These are phyloP conservation scores for Lachancea waltii DNA, from an alignment of 805 yeast genomes.

Conservation along the genomic window DNA sequence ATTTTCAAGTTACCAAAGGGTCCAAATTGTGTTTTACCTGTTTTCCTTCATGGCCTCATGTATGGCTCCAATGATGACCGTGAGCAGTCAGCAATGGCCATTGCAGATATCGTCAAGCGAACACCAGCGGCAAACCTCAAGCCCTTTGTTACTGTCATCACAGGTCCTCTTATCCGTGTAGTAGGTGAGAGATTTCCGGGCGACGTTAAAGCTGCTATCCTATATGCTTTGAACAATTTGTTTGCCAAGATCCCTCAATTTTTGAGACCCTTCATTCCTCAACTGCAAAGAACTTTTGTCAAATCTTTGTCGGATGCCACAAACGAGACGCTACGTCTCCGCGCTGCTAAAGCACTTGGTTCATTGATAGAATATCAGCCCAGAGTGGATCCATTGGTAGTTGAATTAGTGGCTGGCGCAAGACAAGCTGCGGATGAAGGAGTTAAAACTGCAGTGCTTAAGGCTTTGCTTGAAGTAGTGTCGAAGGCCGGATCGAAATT, in stretches of 20 bases:
- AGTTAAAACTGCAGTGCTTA: conserved; percentile 78
- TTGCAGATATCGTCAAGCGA: conserved; percentile 77
- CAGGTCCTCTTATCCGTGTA: conserved; percentile 97
- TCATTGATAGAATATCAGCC: conserved; percentile 84
- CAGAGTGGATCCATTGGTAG: conserved; percentile 85
- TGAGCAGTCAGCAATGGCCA: conserved; percentile 81
- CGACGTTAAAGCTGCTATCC: conserved; percentile 91
- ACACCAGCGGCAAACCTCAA: conserved; percentile 78
- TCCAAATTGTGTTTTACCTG: conserved; percentile 80
- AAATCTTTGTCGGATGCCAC: conserved; percentile 77
- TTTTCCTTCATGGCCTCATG: conserved; percentile 92
- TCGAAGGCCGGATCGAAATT: conserved; percentile 70
- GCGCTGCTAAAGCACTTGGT: conserved; percentile 89
- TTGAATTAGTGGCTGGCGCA: conserved; percentile 75
- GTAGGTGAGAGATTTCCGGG: conserved; percentile 92
- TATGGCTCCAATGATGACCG: conserved; percentile 81
- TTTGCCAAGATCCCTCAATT: conserved; percentile 82
- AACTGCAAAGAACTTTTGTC: conserved; percentile 93
- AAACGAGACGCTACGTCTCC: conserved; percentile 63
- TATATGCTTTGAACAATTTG: conserved; percentile 72
- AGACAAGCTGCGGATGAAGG: conserved; percentile 58
- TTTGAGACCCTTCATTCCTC: conserved; percentile 93
- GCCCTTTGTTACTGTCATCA: conserved; percentile 85
- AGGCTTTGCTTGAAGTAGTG: conserved; percentile 78
- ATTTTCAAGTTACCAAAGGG: conserved; percentile 75